These are phyloP conservation scores for Talaromyces rugulosus DNA, from an alignment of 2,329 filamentous ascomycete genomes.

Conservation along the genomic window DNA sequence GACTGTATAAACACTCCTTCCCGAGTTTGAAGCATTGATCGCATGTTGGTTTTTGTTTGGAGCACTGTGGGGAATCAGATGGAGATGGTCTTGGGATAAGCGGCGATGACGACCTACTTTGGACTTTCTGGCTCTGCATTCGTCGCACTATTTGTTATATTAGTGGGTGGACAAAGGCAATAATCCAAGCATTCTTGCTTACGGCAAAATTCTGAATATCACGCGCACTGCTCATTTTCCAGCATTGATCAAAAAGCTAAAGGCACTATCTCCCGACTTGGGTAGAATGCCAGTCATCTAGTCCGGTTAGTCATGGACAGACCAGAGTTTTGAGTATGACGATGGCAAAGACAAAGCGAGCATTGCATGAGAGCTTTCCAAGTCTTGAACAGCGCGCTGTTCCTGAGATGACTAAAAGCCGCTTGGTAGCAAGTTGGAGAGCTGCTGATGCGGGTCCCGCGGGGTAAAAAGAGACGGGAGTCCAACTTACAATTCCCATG, in stretches of 20 bases:
- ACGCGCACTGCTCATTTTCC: conserved; percentile 36
- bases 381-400: not conserved
- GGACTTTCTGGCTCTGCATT: conserved; percentile 37
- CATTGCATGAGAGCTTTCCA: too few relatives aligned
- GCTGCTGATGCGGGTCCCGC: not conserved
- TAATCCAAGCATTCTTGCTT: conserved; percentile 16
- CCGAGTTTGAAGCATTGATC: conserved; percentile 36
- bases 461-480: not conserved
- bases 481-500: not conserved
- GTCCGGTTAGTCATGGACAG: not conserved
- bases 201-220: conserved; percentile 40
- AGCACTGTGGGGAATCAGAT: conserved; percentile 27
- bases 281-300: conserved; percentile 1
- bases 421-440: not conserved
- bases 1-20: conserved; percentile 40
- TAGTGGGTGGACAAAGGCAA: not conserved
- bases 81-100: not conserved
- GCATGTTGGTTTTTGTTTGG: conserved; percentile 38
- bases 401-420: not conserved
- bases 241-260: conserved; percentile 4
- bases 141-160: conserved; percentile 30
- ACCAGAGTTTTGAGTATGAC: not conserved
- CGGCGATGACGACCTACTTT: conserved; percentile 23
- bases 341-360: not conserved
- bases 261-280: not conserved